Percentiles rank a stretch among this genome's conserved stretches.
phyloP scores from a whole-genome alignment of 768 basidiomycete species.

The Xerocomus spinulosus region DNA sequence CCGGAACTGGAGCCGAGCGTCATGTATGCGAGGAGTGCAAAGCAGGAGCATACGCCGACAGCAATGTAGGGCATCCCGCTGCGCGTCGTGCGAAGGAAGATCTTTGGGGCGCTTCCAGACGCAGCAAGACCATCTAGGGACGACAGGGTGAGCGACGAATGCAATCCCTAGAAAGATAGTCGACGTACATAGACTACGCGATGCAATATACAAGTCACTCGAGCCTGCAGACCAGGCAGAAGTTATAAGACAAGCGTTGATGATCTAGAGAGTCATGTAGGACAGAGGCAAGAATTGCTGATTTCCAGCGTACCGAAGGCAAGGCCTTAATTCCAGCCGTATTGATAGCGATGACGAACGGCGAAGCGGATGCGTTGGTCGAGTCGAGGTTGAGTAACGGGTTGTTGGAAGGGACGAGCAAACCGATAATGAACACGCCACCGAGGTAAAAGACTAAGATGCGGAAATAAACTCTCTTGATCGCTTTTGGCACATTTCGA shows the following conservation, averaged over 20 bases:
- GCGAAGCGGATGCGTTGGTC: slow-evolving; percentile 41
- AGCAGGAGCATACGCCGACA: slow-evolving; percentile 24
- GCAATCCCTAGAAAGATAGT: not conserved
- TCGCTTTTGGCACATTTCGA: slow-evolving; percentile 37
- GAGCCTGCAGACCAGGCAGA: slow-evolving; percentile 41
- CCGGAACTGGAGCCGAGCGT: slow-evolving; percentile 33
- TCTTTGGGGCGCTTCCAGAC: slow-evolving; percentile 48
- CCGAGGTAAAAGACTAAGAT: slow-evolving; percentile 37
- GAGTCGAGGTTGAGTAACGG: slow-evolving; percentile 35
- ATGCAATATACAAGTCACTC: slow-evolving; percentile 38
- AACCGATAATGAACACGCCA: slow-evolving; percentile 43
- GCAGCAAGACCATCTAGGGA: slow-evolving; percentile 49
- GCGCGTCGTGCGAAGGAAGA: slow-evolving; percentile 41
- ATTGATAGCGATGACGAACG: slow-evolving; percentile 57
- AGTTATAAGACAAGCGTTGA: slow-evolving; percentile 42
- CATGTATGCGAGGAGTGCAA: slow-evolving; percentile 40
- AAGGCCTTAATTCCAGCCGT: slow-evolving; percentile 55
- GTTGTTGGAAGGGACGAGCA: slow-evolving; percentile 48
- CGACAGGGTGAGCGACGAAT: slow-evolving; percentile 4
- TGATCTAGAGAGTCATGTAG: slow-evolving; percentile 15
- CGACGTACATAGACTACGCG: slow-evolving; percentile 35
- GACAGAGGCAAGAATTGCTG: not conserved
- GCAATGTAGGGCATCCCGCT: slow-evolving; percentile 45
- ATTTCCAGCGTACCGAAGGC: slow-evolving; percentile 36
- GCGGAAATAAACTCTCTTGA: slow-evolving; percentile 42